Conservation (phyloP, 176 grass and related monocot genomes). For the Guadua angustifolia region DNA sequence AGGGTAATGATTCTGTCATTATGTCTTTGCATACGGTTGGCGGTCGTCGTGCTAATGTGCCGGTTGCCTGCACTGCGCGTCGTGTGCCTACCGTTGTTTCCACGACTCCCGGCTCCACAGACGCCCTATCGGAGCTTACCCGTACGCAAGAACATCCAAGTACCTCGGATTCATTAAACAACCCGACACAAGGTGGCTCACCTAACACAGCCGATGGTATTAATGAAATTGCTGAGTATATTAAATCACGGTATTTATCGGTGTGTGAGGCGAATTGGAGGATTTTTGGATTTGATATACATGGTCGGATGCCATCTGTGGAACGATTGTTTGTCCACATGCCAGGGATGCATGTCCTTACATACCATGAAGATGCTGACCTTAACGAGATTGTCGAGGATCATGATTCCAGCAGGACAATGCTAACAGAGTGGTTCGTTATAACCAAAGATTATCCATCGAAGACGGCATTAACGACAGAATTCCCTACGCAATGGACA, state of each 20-base stretch:
- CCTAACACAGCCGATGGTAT: too few relatives aligned
- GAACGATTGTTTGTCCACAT: not conserved
- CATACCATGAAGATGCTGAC: not conserved
- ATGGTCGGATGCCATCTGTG: not conserved
- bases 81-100: too few relatives aligned
- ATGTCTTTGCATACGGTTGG: not conserved
- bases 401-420: too few relatives aligned
- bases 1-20: not conserved
- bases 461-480: rapidly evolving
- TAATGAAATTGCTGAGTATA: slow-evolving; percentile 4
- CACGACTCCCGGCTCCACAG: too few relatives aligned
- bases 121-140: too few relatives aligned
- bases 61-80: rapidly evolving
- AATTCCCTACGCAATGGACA: too few relatives aligned
- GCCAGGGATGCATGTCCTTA: not conserved
- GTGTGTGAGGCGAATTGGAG: not conserved
- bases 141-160: rapidly evolving
- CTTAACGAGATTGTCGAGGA: not conserved
- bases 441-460: too few relatives aligned
- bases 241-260: not conserved
- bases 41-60: too few relatives aligned
- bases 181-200: too few relatives aligned
- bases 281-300: too few relatives aligned
- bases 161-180: too few relatives aligned
- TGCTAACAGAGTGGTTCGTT: too few relatives aligned